Conservation (phyloP, 2,329 filamentous ascomycete species). For the Phyllosticta ampelicida region DNA sequence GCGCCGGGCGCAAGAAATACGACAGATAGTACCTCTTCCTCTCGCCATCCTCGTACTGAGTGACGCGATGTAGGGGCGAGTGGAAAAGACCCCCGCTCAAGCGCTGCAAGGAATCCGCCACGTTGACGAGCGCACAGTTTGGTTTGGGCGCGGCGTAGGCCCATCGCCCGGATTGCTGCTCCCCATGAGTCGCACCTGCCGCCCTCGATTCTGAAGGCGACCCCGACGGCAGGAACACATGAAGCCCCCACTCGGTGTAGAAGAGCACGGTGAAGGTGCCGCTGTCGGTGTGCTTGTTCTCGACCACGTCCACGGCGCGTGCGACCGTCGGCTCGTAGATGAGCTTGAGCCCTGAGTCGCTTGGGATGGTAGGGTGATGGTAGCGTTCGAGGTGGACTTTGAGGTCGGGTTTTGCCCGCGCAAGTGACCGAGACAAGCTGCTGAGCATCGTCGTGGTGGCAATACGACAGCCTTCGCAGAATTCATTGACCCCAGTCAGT, state of each 20-base stretch:
- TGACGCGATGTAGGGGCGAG: not conserved
- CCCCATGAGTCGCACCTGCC: too few relatives aligned
- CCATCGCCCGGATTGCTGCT: not conserved
- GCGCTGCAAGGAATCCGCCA: not conserved
- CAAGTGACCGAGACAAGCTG: not conserved
- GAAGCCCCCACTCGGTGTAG: not conserved
- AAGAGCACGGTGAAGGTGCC: not conserved
- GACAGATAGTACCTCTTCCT: not conserved
- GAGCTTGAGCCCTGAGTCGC: not conserved
- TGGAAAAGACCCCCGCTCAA: not conserved
- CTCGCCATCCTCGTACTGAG: not conserved
- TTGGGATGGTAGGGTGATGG: not conserved
- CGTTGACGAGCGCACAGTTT: not conserved
- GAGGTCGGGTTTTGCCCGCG: too few relatives aligned
- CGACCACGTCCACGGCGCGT: not conserved
- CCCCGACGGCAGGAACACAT: not conserved
- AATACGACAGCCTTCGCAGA: not conserved
- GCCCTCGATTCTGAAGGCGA: too few relatives aligned
- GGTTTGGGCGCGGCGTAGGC: not conserved
- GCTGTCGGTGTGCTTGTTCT: conserved; percentile 2
- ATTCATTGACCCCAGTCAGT: not conserved
- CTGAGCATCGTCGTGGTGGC: not conserved
- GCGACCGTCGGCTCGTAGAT: not conserved
- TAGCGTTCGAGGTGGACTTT: not conserved
- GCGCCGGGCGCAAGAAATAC: not conserved